phyloP scores from a whole-genome alignment of 2,329 filamentous ascomycete genomes.

The Botryosphaeria dothidea region DNA sequence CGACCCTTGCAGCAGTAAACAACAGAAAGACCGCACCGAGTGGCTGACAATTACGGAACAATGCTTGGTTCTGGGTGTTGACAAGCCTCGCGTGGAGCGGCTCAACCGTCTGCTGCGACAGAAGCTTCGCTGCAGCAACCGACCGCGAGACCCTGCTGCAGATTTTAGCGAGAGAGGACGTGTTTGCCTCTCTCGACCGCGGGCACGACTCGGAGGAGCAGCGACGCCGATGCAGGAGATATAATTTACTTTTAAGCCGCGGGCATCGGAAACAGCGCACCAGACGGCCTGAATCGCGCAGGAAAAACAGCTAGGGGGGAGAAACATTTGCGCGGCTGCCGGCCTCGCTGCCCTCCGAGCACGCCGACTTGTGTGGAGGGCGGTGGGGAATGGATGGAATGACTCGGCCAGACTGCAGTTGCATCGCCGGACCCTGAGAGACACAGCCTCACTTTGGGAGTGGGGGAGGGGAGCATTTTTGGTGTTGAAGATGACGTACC shows the following conservation, averaged over 20 bases:
- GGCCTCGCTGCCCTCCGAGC: background rate
- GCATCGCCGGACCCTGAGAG: background rate
- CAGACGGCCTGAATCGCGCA: background rate
- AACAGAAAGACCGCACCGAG: background rate
- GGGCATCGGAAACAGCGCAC: constrained; percentile 2
- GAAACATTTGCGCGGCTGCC: background rate
- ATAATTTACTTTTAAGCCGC: constrained; percentile 2
- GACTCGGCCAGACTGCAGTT: background rate
- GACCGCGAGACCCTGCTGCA: background rate
- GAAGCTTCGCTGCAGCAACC: constrained; percentile 8
- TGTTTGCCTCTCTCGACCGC: background rate
- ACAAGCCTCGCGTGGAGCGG: background rate
- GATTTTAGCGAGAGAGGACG: background rate
- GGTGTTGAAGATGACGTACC: constrained; percentile 10
- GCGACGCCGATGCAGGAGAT: constrained; percentile 4
- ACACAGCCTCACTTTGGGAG: constrained; percentile 3
- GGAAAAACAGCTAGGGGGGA: background rate
- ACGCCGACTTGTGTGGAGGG: background rate
- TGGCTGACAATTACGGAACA: background rate
- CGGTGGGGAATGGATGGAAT: background rate
- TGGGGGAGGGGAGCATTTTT: background rate
- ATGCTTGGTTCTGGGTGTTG: background rate
- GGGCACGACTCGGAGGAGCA: background rate
- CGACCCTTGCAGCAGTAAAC: constrained; percentile 6
- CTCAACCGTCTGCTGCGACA: constrained; percentile 9